Evolutionary conservation across 331 rosid species (phyloP).

Genomic region (Pyrus hybrid): DNA sequence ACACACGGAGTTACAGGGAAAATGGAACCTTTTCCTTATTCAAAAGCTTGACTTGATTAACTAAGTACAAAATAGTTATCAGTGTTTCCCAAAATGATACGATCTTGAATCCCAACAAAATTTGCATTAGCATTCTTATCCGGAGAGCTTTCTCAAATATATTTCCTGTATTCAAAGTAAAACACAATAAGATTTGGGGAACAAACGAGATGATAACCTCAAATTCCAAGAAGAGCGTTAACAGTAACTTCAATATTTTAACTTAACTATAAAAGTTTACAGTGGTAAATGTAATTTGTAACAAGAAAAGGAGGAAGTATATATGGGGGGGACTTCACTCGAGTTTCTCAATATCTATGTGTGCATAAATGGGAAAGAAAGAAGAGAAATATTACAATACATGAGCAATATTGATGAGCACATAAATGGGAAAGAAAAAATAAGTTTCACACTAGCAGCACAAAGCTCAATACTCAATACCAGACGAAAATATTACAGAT

Average conservation of each 20-base stretch:
- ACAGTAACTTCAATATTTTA: slow-evolving; percentile 8
- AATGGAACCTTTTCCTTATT: slow-evolving; percentile 23
- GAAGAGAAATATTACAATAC: neutral
- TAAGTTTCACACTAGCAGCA: neutral
- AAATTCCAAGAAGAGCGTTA: slow-evolving; percentile 16
- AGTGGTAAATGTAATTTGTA: neutral
- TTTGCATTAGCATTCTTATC: slow-evolving; percentile 35
- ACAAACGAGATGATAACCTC: slow-evolving; percentile 29
- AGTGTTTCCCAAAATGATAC: slow-evolving; percentile 33
- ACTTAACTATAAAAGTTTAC: neutral
- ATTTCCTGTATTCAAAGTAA: slow-evolving; percentile 17
- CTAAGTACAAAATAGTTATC: slow-evolving; percentile 17
- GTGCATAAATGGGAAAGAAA: neutral
- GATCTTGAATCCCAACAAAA: slow-evolving; percentile 32
- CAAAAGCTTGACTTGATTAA: slow-evolving; percentile 25
- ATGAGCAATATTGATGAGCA: neutral
- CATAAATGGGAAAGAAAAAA: neutral
- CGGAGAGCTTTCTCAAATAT: slow-evolving; percentile 25
- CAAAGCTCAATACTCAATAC: neutral
- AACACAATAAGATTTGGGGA: slow-evolving; percentile 10
- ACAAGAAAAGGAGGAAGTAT: neutral
- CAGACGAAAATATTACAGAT: neutral
- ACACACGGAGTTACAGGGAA: slow-evolving; percentile 20
- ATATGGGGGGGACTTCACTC: neutral
- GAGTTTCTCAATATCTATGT: neutral